phyloP scores from a whole-genome alignment of 768 basidiomycete species.

The Collybia sp. region DNA sequence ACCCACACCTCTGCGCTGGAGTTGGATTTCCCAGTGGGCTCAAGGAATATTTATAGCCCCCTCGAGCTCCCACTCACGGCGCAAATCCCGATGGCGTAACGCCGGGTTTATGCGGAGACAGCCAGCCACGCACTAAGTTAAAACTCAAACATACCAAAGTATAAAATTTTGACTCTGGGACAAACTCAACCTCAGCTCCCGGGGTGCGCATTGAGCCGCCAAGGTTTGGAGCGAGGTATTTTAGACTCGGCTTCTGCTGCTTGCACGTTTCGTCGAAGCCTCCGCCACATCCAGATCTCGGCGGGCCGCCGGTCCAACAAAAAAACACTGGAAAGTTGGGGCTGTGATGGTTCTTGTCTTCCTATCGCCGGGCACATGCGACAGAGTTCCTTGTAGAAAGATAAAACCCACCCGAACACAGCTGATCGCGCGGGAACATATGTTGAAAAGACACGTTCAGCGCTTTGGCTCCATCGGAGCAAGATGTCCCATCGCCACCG shows the following conservation, averaged over 20 bases:
- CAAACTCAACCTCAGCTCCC: constrained; percentile 31
- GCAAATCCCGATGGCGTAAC: no score
- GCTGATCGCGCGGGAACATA: constrained; percentile 9
- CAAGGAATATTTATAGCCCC: no score
- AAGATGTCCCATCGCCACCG: constrained; percentile 39
- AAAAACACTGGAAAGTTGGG: constrained; percentile 33
- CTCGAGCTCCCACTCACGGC: no score
- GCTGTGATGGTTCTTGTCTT: constrained; percentile 38
- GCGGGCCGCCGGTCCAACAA: constrained; percentile 33
- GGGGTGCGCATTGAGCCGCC: constrained; percentile 29
- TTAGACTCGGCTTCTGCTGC: constrained; percentile 36
- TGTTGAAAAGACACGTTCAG: constrained; percentile 35
- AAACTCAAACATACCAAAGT: constrained; percentile 28
- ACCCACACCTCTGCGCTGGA: no score
- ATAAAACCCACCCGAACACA: not conserved
- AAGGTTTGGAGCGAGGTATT: constrained; percentile 39
- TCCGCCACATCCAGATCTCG: constrained; percentile 42
- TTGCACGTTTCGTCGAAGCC: constrained; percentile 40
- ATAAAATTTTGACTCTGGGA: constrained; percentile 35
- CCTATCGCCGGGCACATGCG: constrained; percentile 40
- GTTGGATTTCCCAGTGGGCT: no score
- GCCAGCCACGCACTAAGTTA: no score
- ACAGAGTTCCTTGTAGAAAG: constrained; percentile 34
- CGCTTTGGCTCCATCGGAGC: constrained; percentile 35
- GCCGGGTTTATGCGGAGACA: no score